These are phyloP conservation scores for Phlebopus sp. DNA, from an alignment of 1,284 basidiomycete species.

Conservation along the genomic window DNA sequence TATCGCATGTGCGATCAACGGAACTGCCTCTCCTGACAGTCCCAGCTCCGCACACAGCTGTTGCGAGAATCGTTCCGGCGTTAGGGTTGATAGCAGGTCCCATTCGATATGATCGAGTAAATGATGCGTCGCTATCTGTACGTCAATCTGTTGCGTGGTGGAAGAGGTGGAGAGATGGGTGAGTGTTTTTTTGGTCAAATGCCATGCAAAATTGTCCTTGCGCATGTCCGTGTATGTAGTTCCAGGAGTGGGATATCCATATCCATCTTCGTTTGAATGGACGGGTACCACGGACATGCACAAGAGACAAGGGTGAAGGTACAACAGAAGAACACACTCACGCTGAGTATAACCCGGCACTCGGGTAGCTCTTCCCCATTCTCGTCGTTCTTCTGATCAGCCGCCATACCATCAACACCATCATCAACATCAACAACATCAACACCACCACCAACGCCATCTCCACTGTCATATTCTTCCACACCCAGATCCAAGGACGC, in stretches of 20 bases:
- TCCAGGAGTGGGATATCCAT: too few species aligned
- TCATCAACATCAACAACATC: background rate
- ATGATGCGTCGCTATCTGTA: constrained; percentile 92
- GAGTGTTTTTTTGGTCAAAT: constrained; percentile 17
- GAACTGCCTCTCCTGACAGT: constrained; percentile 82
- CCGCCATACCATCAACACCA: constrained; percentile 14
- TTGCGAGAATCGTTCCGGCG: constrained; percentile 83
- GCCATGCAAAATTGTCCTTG: background rate
- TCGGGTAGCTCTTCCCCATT: constrained; percentile 68
- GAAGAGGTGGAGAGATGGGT: too few species aligned
- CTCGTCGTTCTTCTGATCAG: constrained; percentile 36
- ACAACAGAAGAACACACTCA: constrained; percentile 40
- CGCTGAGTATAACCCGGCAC: constrained; percentile 87
- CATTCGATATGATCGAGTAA: constrained; percentile 96
- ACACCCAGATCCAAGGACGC: constrained; percentile 74
- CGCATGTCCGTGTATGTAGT: too few species aligned
- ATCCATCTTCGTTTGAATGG: too few species aligned
- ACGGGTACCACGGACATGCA: too few species aligned
- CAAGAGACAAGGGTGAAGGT: constrained; percentile 8
- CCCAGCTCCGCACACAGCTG: constrained; percentile 87
- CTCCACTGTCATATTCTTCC: constrained; percentile 55
- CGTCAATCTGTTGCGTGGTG: constrained; percentile 72
- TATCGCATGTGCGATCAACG: constrained; percentile 88
- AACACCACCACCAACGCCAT: constrained; percentile 18
- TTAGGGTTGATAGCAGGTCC: constrained; percentile 92